phyloP scores from a whole-genome alignment of 2,329 filamentous ascomycete species.

The Lanzia echinophila region DNA sequence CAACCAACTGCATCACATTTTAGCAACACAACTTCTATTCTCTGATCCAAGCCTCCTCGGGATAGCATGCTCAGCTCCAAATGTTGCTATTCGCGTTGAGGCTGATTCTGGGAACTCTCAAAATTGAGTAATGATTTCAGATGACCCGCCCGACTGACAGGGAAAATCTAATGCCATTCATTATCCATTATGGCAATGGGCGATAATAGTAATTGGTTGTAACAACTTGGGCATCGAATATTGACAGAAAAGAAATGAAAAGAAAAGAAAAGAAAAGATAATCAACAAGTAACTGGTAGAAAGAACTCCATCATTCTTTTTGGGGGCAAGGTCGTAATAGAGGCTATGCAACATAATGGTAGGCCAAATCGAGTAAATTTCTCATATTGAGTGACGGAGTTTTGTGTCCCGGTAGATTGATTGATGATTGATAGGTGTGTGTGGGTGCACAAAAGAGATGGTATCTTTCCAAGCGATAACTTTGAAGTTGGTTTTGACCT shows the following conservation, averaged over 20 bases:
- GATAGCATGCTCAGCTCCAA: constrained; percentile 6
- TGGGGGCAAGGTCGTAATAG: background rate
- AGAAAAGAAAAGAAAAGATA: no score
- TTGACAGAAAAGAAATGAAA: no score
- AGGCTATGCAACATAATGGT: constrained; percentile 1
- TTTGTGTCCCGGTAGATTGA: background rate
- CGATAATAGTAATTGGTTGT: background rate
- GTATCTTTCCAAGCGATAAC: no score
- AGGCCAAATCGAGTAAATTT: background rate
- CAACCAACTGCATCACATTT: constrained; percentile 5
- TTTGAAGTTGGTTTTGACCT: no score
- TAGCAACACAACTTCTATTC: background rate
- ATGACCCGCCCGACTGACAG: constrained; percentile 1
- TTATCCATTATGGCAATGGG: background rate
- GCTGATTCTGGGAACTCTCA: constrained; percentile 5
- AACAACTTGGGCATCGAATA: background rate
- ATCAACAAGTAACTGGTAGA: no score
- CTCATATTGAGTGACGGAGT: background rate
- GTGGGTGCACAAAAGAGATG: background rate
- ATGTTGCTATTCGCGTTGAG: constrained; percentile 16
- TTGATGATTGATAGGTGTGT: background rate
- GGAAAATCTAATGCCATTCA: background rate
- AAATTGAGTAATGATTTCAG: background rate
- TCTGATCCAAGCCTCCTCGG: background rate
- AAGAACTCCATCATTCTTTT: no score